These are phyloP conservation scores for Colletotrichum tanaceti DNA, from an alignment of 2,329 filamentous ascomycete genomes.

Conservation along the genomic window DNA sequence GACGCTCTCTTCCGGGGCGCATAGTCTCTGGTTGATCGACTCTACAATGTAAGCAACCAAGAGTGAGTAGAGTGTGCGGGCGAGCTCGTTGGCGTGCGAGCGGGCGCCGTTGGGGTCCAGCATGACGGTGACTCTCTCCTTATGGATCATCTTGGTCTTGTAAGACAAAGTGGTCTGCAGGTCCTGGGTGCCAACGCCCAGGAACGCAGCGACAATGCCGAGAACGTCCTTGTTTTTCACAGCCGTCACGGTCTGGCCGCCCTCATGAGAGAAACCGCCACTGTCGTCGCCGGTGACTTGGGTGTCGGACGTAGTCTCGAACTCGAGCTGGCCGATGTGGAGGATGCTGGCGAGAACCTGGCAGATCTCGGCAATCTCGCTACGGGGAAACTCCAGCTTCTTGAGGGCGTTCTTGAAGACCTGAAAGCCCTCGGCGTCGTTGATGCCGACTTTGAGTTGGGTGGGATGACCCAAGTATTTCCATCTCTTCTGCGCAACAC, in stretches of 20 bases:
- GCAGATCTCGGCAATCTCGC: slow-evolving; percentile 96
- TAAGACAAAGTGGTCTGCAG: slow-evolving; percentile 91
- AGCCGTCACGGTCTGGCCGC: slow-evolving; percentile 83
- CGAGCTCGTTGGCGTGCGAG: slow-evolving; percentile 92
- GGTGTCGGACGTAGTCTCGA: slow-evolving; percentile 84
- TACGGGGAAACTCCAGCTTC: slow-evolving; percentile 92
- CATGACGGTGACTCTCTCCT: slow-evolving; percentile 98
- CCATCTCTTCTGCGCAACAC: slow-evolving; percentile 80
- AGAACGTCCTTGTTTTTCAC: slow-evolving; percentile 96
- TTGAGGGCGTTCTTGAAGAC: slow-evolving; percentile 96
- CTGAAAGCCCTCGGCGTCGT: slow-evolving; percentile 94
- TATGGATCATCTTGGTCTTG: slow-evolving; percentile 95
- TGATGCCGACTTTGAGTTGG: slow-evolving; percentile 96
- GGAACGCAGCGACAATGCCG: slow-evolving; percentile 88
- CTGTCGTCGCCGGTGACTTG: slow-evolving; percentile 87
- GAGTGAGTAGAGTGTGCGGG: slow-evolving; percentile 91
- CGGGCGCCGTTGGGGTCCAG: slow-evolving; percentile 91
- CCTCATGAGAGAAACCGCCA: slow-evolving; percentile 95
- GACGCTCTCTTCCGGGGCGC: slow-evolving; percentile 86
- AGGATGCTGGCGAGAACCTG: slow-evolving; percentile 93
- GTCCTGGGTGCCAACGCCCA: slow-evolving; percentile 84
- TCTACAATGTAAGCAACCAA: slow-evolving; percentile 95
- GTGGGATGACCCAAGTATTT: slow-evolving; percentile 96
- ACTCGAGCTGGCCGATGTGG: slow-evolving; percentile 98
- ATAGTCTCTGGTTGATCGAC: slow-evolving; percentile 88